These are phyloP conservation scores for Dactylellina haptotyla DNA, from an alignment of 2,329 filamentous ascomycete species.

Conservation along the genomic window DNA sequence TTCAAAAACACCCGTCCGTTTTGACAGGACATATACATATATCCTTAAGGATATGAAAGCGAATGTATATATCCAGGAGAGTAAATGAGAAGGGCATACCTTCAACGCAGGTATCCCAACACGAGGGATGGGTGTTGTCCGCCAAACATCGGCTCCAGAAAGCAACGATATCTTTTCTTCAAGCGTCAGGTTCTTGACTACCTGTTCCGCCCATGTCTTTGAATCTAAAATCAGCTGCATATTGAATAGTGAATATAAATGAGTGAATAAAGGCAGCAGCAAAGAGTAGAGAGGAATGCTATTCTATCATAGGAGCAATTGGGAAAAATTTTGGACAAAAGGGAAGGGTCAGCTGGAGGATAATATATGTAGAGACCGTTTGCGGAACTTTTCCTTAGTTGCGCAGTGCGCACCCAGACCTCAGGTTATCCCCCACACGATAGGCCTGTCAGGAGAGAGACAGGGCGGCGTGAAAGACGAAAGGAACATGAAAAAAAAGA, in stretches of 20 bases:
- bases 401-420: slow-evolving; percentile 47
- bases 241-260: slow-evolving; percentile 45
- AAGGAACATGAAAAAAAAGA: slow-evolving; percentile 46
- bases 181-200: slow-evolving; percentile 58
- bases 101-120: slow-evolving; percentile 59
- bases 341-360: slow-evolving; percentile 51
- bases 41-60: neutral
- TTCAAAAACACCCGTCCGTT: neutral
- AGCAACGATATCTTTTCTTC: slow-evolving; percentile 60
- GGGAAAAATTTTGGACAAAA: slow-evolving; percentile 53
- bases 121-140: slow-evolving; percentile 57
- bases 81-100: slow-evolving; percentile 51
- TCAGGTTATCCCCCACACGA: slow-evolving; percentile 54
- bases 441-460: slow-evolving; percentile 51
- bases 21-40: neutral
- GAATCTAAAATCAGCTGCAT: slow-evolving; percentile 58
- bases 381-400: slow-evolving; percentile 46
- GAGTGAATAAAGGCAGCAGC: slow-evolving; percentile 45
- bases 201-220: slow-evolving; percentile 57
- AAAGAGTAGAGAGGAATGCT: slow-evolving; percentile 33
- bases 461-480: slow-evolving; percentile 32
- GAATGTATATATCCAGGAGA: neutral
- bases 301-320: slow-evolving; percentile 52
- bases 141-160: slow-evolving; percentile 58
- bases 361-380: slow-evolving; percentile 54